These are phyloP conservation scores for Chenopodium formosanum DNA, from an alignment of 148 eudicot genomes.

Conservation along the genomic window DNA sequence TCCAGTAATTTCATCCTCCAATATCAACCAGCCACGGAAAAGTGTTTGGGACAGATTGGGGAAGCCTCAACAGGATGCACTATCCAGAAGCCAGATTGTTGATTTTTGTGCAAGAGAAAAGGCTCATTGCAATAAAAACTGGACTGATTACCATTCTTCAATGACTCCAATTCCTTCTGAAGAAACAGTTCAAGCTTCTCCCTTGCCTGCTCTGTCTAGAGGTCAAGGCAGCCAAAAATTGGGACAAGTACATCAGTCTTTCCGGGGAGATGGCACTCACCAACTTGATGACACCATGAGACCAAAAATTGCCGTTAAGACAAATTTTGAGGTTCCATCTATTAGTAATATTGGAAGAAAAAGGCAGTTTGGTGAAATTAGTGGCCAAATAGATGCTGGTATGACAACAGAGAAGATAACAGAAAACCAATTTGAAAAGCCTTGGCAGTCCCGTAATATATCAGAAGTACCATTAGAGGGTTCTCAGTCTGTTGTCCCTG, in stretches of 20 bases:
- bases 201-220: background rate
- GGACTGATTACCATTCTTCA: background rate
- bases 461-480: conserved; percentile 17
- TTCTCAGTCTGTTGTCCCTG: conserved; percentile 30
- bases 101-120: conserved; percentile 1
- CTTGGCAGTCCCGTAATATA: conserved; percentile 28
- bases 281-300: background rate
- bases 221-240: background rate
- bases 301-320: background rate
- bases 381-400: background rate
- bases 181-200: background rate
- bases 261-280: background rate
- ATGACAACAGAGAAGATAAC: background rate
- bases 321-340: conserved; percentile 2
- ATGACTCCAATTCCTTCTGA: background rate
- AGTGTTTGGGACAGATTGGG: conserved; percentile 34
- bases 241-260: conserved; percentile 2
- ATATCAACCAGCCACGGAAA: conserved; percentile 9
- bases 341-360: conserved; percentile 13
- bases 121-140: background rate
- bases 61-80: conserved; percentile 4
- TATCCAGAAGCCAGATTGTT: conserved; percentile 3
- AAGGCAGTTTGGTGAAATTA: conserved; percentile 11
- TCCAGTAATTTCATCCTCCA: conserved; percentile 5
- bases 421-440: background rate